Percentiles rank a stretch among this genome's conserved stretches.
phyloP scores from a whole-genome alignment of 441 rosid genomes.

The Raphanus hybrid region DNA sequence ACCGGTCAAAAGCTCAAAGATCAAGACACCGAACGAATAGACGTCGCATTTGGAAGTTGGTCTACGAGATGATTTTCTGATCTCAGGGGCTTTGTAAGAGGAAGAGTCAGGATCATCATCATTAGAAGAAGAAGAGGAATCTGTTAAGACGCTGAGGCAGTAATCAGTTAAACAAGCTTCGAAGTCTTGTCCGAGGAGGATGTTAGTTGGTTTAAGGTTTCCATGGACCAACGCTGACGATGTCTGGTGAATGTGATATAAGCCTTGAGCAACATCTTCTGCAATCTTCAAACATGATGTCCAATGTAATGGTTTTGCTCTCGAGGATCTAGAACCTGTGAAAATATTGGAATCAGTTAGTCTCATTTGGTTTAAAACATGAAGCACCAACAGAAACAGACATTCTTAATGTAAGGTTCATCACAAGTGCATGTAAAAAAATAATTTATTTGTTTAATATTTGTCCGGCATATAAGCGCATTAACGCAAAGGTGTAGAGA shows the following conservation, averaged over 20 bases:
- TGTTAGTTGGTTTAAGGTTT: constrained; percentile 78
- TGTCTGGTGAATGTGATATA: constrained; percentile 85
- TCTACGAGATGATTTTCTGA: constrained; percentile 49
- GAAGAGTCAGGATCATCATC: constrained; percentile 59
- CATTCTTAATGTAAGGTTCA: constrained; percentile 26
- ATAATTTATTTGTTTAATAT: neutral
- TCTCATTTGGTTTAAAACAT: neutral
- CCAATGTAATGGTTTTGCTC: constrained; percentile 98
- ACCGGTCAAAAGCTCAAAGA: constrained; percentile 87
- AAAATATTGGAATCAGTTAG: neutral
- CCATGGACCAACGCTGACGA: constrained; percentile 79
- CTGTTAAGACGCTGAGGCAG: constrained; percentile 64
- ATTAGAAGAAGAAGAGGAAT: constrained; percentile 37
- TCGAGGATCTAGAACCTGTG: constrained; percentile 81
- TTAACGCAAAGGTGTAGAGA: constrained; percentile 28
- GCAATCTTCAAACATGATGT: constrained; percentile 94
- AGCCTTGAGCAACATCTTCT: constrained; percentile 93
- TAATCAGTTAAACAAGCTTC: constrained; percentile 87
- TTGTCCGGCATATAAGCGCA: constrained; percentile 23
- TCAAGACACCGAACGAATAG: constrained; percentile 83
- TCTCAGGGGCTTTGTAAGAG: constrained; percentile 72
- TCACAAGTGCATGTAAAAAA: neutral
- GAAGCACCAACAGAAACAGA: neutral
- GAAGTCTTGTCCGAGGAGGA: constrained; percentile 85
- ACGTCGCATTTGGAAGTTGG: constrained; percentile 79